Conservation (phyloP, 768 basidiomycete species). For the Boletus barrowsii region DNA sequence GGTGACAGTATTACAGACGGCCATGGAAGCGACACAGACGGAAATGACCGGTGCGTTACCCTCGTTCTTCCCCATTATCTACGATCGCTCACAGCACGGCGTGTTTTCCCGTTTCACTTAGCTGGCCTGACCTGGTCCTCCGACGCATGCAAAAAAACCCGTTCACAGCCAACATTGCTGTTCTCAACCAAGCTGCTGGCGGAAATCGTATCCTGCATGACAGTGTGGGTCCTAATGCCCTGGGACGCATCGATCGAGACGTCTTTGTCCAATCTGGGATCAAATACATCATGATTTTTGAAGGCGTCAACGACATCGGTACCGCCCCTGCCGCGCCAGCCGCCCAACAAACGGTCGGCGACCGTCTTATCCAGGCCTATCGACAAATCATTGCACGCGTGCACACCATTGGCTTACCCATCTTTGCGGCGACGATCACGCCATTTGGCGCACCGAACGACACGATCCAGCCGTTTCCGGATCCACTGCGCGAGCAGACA, state of each 20-base stretch:
- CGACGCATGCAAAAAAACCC: slow-evolving; percentile 1
- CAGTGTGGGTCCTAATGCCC: neutral
- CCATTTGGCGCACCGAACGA: neutral
- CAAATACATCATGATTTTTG: slow-evolving; percentile 5
- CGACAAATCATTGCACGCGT: neutral
- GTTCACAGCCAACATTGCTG: neutral
- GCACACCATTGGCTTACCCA: neutral
- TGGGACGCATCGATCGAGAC: slow-evolving; percentile 1
- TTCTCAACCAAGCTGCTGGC: neutral
- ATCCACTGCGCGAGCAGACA: slow-evolving; percentile 1
- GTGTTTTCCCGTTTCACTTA: neutral
- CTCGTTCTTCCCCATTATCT: neutral
- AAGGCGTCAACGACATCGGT: slow-evolving; percentile 10
- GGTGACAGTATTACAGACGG: slow-evolving; percentile 6
- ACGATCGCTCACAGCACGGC: neutral
- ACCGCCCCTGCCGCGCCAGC: neutral
- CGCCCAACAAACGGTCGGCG: neutral
- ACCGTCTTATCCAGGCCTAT: slow-evolving; percentile 6
- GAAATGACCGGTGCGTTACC: neutral
- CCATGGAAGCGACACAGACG: neutral
- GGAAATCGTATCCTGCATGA: slow-evolving; percentile 1
- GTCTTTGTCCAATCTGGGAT: slow-evolving; percentile 3
- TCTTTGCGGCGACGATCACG: slow-evolving; percentile 6
- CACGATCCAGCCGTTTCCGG: neutral
- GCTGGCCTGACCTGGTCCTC: slow-evolving; percentile 2